These are phyloP conservation scores for Potentilla sterilis DNA, from an alignment of 306 rosid species.

Conservation along the genomic window DNA sequence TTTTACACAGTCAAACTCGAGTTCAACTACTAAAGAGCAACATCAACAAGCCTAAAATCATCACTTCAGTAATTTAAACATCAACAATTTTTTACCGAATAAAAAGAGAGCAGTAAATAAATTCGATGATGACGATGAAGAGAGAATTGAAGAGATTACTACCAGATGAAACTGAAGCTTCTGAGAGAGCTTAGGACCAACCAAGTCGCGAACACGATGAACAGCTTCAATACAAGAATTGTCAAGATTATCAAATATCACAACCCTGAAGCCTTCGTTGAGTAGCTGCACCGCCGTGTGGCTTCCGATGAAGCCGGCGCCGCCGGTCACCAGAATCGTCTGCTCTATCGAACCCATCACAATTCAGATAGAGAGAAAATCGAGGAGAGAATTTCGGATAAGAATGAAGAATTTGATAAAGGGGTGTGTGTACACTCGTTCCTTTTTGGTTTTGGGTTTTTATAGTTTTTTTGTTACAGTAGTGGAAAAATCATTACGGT, in stretches of 20 bases:
- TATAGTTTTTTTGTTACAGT: not conserved
- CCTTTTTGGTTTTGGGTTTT: not conserved
- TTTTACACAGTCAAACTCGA: not conserved
- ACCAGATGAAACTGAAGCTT: constrained; percentile 71
- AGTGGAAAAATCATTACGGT: not conserved
- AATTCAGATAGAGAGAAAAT: not conserved
- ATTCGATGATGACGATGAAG: not conserved
- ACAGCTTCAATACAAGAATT: constrained; percentile 73
- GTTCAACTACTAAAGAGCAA: not conserved
- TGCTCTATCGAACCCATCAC: constrained; percentile 49
- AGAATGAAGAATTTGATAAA: not conserved
- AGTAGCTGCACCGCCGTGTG: constrained; percentile 94
- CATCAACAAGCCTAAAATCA: not conserved
- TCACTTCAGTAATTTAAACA: not conserved
- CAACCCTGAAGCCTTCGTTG: constrained; percentile 53
- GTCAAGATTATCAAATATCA: constrained; percentile 68
- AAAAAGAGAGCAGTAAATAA: not conserved
- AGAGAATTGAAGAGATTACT: not conserved
- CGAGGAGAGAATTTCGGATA: not conserved
- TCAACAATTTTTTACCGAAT: not conserved
- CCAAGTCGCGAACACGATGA: constrained; percentile 61
- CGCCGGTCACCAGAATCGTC: constrained; percentile 77
- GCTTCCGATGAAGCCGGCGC: constrained; percentile 85
- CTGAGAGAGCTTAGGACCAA: constrained; percentile 67
- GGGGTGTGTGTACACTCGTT: too few relatives aligned